Conservation (phyloP, 805 yeast species). For the Candida taoyuanica region DNA sequence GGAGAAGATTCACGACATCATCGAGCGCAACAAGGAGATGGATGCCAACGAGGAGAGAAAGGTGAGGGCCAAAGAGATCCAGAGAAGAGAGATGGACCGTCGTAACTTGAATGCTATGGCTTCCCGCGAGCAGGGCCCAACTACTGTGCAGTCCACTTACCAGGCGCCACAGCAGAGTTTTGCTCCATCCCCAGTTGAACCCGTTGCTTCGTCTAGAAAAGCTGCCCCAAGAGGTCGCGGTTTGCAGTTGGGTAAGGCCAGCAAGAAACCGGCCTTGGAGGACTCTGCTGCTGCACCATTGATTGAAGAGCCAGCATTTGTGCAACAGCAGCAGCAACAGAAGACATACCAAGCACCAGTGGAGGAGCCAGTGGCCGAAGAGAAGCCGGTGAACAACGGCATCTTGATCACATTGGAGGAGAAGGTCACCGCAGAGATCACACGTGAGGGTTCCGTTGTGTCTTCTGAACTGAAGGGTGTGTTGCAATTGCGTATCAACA, state of each 20-base stretch:
- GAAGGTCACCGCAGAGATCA: conserved; percentile 67
- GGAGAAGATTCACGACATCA: conserved; percentile 96
- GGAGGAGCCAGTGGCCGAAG: conserved; percentile 21
- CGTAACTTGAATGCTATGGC: conserved; percentile 33
- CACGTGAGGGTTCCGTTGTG: conserved; percentile 75
- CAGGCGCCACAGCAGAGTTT: conserved; percentile 12
- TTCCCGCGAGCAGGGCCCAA: too few species aligned
- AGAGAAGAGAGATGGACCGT: conserved; percentile 68
- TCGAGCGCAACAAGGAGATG: conserved; percentile 91
- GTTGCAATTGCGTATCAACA: conserved; percentile 79
- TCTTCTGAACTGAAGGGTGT: conserved; percentile 86
- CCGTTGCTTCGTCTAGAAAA: conserved; percentile 15
- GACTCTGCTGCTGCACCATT: conserved; percentile 29
- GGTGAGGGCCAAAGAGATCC: conserved; percentile 88
- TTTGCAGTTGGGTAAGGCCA: conserved; percentile 64
- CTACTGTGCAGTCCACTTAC: conserved; percentile 11
- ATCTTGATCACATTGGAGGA: conserved; percentile 75
- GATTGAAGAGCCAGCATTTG: conserved; percentile 25
- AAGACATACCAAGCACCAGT: background rate
- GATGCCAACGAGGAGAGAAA: conserved; percentile 98
- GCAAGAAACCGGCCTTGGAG: conserved; percentile 22
- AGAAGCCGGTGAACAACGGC: conserved; percentile 56
- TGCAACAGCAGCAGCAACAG: conserved; percentile 1
- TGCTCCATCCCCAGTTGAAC: conserved; percentile 24
- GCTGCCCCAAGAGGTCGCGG: conserved; percentile 60